phyloP scores from a whole-genome alignment of 164 flowering plant genomes.

The Dillenia suffruticosa region DNA sequence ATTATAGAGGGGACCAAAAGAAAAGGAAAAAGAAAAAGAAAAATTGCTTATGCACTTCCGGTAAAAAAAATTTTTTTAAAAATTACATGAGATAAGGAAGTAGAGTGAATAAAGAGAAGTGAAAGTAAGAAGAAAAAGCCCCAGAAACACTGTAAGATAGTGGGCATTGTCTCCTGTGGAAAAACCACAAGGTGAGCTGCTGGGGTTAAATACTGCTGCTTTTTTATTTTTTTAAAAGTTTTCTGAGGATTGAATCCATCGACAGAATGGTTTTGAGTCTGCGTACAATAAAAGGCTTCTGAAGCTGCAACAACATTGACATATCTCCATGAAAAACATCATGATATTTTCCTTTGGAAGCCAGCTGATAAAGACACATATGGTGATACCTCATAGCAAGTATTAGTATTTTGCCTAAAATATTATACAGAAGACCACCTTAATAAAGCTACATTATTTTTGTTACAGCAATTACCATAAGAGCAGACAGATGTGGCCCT shows the following conservation, averaged over 20 bases:
- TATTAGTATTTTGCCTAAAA: too few relatives aligned
- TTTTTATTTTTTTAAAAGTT: slow-evolving; percentile 9
- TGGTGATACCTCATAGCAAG: too few relatives aligned
- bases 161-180: slow-evolving; percentile 32
- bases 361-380: neutral
- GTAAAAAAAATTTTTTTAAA: slow-evolving; percentile 4
- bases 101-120: slow-evolving; percentile 24
- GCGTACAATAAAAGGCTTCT: slow-evolving; percentile 27
- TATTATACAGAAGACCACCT: too few relatives aligned
- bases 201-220: slow-evolving; percentile 23
- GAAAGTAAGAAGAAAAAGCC: slow-evolving; percentile 37
- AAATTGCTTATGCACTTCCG: slow-evolving; percentile 7
- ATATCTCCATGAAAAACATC: slow-evolving; percentile 16
- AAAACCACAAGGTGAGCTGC: slow-evolving; percentile 9
- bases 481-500: too few relatives aligned
- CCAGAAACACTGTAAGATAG: slow-evolving; percentile 27
- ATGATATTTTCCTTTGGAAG: slow-evolving; percentile 23
- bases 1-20: neutral
- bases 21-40: neutral
- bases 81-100: slow-evolving; percentile 33
- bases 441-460: too few relatives aligned
- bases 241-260: slow-evolving; percentile 2
- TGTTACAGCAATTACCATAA: too few relatives aligned
- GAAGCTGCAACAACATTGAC: slow-evolving; percentile 26
- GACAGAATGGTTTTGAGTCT: slow-evolving; percentile 4